These are phyloP conservation scores for Erysimum cheiranthoides DNA, from an alignment of 345 rosid species.

Conservation along the genomic window DNA sequence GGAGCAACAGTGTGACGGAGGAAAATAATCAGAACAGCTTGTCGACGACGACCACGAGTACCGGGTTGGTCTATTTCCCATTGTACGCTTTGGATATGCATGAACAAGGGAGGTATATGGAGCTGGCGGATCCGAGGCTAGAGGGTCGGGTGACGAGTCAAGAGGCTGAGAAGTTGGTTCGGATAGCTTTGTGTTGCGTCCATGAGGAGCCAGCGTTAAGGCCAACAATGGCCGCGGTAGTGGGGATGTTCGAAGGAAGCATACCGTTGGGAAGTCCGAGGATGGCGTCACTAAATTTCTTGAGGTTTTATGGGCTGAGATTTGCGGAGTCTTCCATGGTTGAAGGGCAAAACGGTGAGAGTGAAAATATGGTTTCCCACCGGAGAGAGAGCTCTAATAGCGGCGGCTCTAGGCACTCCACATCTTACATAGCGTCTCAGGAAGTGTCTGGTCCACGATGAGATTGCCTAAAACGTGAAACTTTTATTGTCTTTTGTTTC, in stretches of 20 bases:
- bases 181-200: constrained; percentile 72
- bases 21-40: constrained; percentile 49
- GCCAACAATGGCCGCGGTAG: constrained; percentile 69
- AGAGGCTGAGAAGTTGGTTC: constrained; percentile 64
- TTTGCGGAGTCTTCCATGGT: constrained; percentile 78
- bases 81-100: constrained; percentile 89
- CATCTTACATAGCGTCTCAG: constrained; percentile 79
- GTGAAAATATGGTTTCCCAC: constrained; percentile 45
- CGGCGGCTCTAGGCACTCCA: constrained; percentile 47
- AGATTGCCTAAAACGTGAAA: background rate
- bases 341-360: constrained; percentile 49
- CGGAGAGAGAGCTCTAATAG: constrained; percentile 47
- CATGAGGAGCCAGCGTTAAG: constrained; percentile 69
- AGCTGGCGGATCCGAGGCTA: constrained; percentile 80
- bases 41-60: constrained; percentile 48
- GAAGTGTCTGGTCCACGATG: constrained; percentile 90
- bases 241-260: constrained; percentile 77
- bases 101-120: constrained; percentile 69
- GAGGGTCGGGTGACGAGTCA: constrained; percentile 67
- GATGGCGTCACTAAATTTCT: constrained; percentile 78
- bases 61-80: constrained; percentile 72
- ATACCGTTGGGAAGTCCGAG: constrained; percentile 65
- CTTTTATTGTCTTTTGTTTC: constrained; percentile 12
- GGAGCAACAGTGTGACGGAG: constrained; percentile 55
- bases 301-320: constrained; percentile 79